Conservation (phyloP, 2,329 filamentous ascomycete genomes). For the Nigrospora sphaerica region DNA sequence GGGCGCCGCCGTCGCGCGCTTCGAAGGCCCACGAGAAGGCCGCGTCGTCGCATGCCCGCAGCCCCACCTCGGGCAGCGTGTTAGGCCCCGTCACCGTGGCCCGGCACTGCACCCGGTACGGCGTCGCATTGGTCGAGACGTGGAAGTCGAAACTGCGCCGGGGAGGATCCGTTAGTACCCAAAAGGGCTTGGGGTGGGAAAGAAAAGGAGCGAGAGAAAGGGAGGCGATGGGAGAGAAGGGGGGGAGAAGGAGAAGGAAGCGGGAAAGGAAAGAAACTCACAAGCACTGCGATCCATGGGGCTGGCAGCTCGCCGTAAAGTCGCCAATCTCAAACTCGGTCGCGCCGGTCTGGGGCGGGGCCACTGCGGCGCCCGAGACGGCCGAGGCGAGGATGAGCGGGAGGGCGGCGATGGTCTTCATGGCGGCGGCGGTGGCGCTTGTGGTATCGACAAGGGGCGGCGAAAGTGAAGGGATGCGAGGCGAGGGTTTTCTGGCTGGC, state of each 20-base stretch:
- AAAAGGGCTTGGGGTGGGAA: not conserved
- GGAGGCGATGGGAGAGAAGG: too few species aligned
- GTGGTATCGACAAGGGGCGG: not conserved
- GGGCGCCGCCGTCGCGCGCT: not conserved
- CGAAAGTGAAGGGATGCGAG: too few species aligned
- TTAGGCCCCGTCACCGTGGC: not conserved
- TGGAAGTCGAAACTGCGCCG: not conserved
- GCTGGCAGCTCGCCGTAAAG: slow-evolving; percentile 1
- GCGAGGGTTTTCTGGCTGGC: too few species aligned
- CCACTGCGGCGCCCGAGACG: not conserved
- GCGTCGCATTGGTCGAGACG: not conserved
- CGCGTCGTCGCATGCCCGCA: not conserved
- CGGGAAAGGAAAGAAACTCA: not conserved
- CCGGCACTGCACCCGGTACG: not conserved
- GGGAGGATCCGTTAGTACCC: not conserved
- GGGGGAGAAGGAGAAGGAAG: too few species aligned
- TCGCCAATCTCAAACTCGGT: not conserved
- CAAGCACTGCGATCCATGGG: slow-evolving; percentile 1
- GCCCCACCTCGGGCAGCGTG: not conserved
- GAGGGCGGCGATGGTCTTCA: not conserved
- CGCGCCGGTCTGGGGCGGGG: not conserved
- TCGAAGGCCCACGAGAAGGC: slow-evolving; percentile 1
- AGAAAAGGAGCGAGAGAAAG: not conserved
- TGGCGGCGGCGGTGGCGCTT: not conserved
- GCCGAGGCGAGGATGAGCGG: not conserved